A percentile compares a stretch with the other conserved stretches of the same genome.
phyloP scores from a whole-genome alignment of 345 rosid species.

The Euphorbia peplus region DNA sequence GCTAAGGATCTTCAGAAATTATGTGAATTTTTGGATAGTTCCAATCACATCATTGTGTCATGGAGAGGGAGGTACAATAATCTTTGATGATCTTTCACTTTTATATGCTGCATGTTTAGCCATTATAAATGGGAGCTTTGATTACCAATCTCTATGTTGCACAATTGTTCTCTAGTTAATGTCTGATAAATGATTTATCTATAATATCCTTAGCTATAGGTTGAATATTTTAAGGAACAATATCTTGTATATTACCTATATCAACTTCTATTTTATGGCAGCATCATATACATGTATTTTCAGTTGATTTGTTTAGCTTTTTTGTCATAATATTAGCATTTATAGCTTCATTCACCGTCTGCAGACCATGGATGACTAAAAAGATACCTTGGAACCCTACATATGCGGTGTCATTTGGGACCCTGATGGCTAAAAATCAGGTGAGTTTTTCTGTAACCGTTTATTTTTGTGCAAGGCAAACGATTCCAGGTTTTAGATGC shows the following conservation, averaged over 20 bases:
- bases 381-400: conserved; percentile 13
- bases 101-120: background rate
- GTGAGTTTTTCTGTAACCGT: conserved; percentile 14
- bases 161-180: background rate
- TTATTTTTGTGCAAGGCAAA: background rate
- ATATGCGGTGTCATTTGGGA: conserved; percentile 8
- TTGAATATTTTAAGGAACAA: background rate
- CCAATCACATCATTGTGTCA: conserved; percentile 37
- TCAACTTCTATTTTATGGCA: background rate
- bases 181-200: background rate
- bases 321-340: background rate
- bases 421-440: conserved; percentile 18
- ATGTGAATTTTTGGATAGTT: conserved; percentile 30
- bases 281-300: background rate
- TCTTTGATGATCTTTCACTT: background rate
- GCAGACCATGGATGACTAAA: conserved; percentile 45
- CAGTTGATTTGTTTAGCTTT: background rate
- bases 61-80: conserved; percentile 35
- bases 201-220: background rate
- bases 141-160: background rate
- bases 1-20: conserved; percentile 23
- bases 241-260: background rate
- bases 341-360: conserved; percentile 2
- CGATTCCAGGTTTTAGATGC: background rate
- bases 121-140: background rate